phyloP scores from a whole-genome alignment of 1,284 basidiomycete species.

The Leccinum solheimii region DNA sequence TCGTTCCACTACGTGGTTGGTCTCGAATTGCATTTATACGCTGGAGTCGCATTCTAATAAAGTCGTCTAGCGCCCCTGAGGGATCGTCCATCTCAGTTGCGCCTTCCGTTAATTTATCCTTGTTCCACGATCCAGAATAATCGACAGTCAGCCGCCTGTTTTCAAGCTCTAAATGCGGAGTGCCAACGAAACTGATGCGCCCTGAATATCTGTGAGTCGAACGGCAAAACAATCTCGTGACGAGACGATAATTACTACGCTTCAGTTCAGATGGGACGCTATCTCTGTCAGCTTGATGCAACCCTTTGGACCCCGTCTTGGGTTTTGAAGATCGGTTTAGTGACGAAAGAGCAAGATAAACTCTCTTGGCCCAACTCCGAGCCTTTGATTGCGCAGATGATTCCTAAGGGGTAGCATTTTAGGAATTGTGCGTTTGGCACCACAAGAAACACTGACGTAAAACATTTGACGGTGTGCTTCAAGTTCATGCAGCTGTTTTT shows the following conservation, averaged over 20 bases:
- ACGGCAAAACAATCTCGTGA: not conserved
- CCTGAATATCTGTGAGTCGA: constrained; percentile 11
- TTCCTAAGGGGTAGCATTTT: constrained; percentile 20
- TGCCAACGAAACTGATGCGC: not conserved
- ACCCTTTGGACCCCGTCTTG: not conserved
- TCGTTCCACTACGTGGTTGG: not conserved
- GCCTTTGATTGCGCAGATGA: constrained; percentile 5
- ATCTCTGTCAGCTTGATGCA: not conserved
- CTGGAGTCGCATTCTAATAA: not conserved
- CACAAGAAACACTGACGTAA: constrained; percentile 47
- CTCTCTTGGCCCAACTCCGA: constrained; percentile 18
- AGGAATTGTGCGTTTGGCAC: not conserved
- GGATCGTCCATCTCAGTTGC: not conserved
- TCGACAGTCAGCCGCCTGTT: not conserved
- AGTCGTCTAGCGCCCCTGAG: not conserved
- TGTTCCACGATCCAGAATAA: not conserved
- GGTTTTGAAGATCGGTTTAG: not conserved
- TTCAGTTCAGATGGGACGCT: constrained; percentile 2
- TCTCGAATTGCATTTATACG: not conserved
- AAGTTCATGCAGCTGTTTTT: constrained; percentile 75
- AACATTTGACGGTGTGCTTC: constrained; percentile 67
- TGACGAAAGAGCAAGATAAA: constrained; percentile 11
- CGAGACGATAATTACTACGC: constrained; percentile 7
- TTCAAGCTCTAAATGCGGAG: not conserved
- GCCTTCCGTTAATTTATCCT: not conserved